Evolutionary conservation across 768 basidiomycete species (phyloP), one percentile per base, ranked within the genome.

Genomic region (Amylocystis lapponica): DNA sequence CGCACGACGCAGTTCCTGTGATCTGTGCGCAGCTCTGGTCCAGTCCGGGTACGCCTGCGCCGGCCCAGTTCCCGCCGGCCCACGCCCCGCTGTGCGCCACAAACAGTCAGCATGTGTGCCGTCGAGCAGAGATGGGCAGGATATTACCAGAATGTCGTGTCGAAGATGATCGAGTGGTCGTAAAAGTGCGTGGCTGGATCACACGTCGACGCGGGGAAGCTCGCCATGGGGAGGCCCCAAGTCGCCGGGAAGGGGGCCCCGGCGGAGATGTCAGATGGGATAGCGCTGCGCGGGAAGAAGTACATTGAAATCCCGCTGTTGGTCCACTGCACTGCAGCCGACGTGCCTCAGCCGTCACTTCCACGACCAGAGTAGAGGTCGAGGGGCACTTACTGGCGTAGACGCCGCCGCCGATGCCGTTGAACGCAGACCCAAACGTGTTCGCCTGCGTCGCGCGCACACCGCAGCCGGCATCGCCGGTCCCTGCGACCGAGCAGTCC

Each of bases 391-490:
- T 57, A 92, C 89, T 89, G 39, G 86, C 86, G 66, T 91, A 95
- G 39, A 91, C 85, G 53, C 93, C 93, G 34, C 93, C 93, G 9
- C 80, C 79, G 51, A 75, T 81, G n/a, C 58, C 61, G 62, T 97
- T 97, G 70, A 94, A 97, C 11, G 70, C 78, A n/a, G 72, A 62
- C n/a, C 93, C 93, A 57, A 86, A 95, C 2, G 83, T 82, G 46
- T 76, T 79, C 40, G 62, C 65, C 39, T 70, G 67, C 25, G 61
- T 59, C 8, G 82, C 76, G 9, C 83, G 80, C 29, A 86, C 71
- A 8, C 93, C 92, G 60, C 93, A 97, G 17, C 91, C 90, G 56
- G 80, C 70, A 48, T 90, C 88, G 16, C 72, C 72, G 4, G 83
- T 84, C n/a, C 77, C 72, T 20, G 68, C 58, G 20, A 79, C 85